Percentiles rank a stretch among this genome's conserved stretches.
phyloP scores from a whole-genome alignment of 805 yeast genomes.

The Lachancea cidri region DNA sequence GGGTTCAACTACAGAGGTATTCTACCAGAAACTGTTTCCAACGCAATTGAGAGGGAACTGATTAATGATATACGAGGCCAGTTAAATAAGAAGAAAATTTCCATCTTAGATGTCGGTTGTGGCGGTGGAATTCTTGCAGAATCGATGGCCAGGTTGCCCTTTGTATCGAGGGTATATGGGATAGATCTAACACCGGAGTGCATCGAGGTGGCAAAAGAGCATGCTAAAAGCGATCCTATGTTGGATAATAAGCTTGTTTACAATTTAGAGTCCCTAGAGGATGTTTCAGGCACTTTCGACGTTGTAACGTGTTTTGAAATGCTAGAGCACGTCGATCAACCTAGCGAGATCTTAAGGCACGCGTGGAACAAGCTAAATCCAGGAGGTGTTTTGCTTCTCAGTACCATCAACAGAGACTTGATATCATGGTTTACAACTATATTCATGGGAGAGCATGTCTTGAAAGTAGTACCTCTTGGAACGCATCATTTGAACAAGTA shows the following conservation, averaged over 20 bases:
- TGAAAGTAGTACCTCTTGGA: conserved; percentile 82
- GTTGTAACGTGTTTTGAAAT: conserved; percentile 88
- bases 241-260: conserved; percentile 54
- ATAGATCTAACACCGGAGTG: conserved; percentile 85
- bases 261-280: conserved; percentile 57
- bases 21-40: conserved; percentile 52
- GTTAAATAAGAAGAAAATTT: conserved; percentile 34
- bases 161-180: conserved; percentile 63
- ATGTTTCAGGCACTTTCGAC: conserved; percentile 51
- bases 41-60: conserved; percentile 49
- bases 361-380: conserved; percentile 66
- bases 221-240: conserved; percentile 60
- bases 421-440: conserved; percentile 91
- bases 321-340: conserved; percentile 89
- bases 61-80: conserved; percentile 34
- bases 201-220: conserved; percentile 69
- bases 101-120: conserved; percentile 86
- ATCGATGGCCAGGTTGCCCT: conserved; percentile 70
- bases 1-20: conserved; percentile 62
- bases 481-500: conserved; percentile 87
- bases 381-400: conserved; percentile 72
- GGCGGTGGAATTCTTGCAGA: conserved; percentile 97
- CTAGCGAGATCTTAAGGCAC: conserved; percentile 62
- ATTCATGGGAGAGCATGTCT: conserved; percentile 75
- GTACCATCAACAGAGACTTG: conserved; percentile 87